A percentile compares a stretch with the other conserved stretches of the same genome.
phyloP scores from a whole-genome alignment of 225 moss, liverwort and hornwort genomes.

The Physcomitrium patens region DNA sequence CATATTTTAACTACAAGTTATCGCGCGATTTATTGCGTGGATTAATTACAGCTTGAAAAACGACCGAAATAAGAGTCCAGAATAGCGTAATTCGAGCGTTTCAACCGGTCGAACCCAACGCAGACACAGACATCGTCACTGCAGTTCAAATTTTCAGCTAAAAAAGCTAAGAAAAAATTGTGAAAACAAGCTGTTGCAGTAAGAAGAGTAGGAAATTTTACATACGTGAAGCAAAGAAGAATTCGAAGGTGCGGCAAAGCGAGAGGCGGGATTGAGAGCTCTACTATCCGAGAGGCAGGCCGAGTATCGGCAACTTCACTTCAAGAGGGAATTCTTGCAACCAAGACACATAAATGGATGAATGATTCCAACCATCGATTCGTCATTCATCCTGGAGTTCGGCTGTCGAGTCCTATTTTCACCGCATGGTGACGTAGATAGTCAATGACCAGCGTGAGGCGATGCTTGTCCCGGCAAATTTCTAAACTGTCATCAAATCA shows the following conservation, averaged over 20 bases:
- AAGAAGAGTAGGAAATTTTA: not conserved
- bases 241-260: not conserved
- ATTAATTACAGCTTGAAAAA: not conserved
- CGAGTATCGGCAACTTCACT: not conserved
- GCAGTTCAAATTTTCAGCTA: not conserved
- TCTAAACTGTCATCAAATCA: too few relatives aligned
- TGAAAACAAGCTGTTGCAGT: not conserved
- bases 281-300: not conserved
- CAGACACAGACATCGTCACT: not conserved
- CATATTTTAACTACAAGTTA: not conserved
- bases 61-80: not conserved
- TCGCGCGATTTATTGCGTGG: not conserved
- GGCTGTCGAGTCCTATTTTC: too few relatives aligned
- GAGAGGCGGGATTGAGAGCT: constrained; percentile 1
- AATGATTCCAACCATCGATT: too few relatives aligned
- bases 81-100: not conserved
- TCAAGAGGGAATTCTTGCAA: not conserved
- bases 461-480: too few relatives aligned
- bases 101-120: not conserved
- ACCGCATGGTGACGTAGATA: too few relatives aligned
- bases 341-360: too few relatives aligned
- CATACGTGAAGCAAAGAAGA: not conserved
- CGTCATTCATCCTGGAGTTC: too few relatives aligned
- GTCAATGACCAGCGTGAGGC: too few relatives aligned
- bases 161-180: not conserved